Evolutionary conservation across 2,329 filamentous ascomycete species (phyloP).

Genomic region (Torrubiella hemipterigena): DNA sequence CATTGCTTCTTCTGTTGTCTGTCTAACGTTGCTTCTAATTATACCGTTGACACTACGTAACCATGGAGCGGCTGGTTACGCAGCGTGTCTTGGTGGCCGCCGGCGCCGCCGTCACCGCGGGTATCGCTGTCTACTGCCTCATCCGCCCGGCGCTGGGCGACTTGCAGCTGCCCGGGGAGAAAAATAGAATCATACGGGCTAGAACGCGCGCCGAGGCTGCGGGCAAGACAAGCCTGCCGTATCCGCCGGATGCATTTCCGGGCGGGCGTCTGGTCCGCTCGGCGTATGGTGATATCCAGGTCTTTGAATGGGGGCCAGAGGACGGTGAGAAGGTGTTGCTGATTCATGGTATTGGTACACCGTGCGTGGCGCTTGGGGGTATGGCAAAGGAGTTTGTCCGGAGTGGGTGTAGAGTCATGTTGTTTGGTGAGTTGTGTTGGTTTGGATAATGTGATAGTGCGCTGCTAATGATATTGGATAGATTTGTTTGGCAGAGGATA

Average conservation of each 20-base stretch:
- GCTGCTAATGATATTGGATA: constrained; percentile 13
- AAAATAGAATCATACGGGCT: not conserved
- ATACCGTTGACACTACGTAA: not conserved
- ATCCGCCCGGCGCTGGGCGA: not conserved
- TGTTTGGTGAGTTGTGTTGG: constrained; percentile 47
- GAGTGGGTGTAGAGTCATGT: constrained; percentile 62
- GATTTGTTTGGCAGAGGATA: constrained; percentile 71
- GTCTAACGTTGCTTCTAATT: not conserved
- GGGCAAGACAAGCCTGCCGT: too few species aligned
- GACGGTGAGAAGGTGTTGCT: constrained; percentile 61
- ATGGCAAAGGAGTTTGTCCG: constrained; percentile 53
- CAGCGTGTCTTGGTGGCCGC: not conserved
- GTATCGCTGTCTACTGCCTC: not conserved
- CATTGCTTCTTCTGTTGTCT: not conserved
- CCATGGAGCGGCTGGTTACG: too few species aligned
- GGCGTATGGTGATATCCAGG: constrained; percentile 58
- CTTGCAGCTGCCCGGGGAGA: not conserved
- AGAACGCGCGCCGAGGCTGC: not conserved
- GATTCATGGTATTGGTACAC: constrained; percentile 73
- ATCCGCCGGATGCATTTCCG: constrained; percentile 59
- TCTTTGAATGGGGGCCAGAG: constrained; percentile 72
- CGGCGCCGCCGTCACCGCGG: not conserved
- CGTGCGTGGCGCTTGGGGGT: constrained; percentile 55
- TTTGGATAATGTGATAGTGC: not conserved
- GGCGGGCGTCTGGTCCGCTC: constrained; percentile 57